These are phyloP conservation scores for Picea sitchensis DNA, from an alignment of 75 land plant species.

Conservation along the genomic window DNA sequence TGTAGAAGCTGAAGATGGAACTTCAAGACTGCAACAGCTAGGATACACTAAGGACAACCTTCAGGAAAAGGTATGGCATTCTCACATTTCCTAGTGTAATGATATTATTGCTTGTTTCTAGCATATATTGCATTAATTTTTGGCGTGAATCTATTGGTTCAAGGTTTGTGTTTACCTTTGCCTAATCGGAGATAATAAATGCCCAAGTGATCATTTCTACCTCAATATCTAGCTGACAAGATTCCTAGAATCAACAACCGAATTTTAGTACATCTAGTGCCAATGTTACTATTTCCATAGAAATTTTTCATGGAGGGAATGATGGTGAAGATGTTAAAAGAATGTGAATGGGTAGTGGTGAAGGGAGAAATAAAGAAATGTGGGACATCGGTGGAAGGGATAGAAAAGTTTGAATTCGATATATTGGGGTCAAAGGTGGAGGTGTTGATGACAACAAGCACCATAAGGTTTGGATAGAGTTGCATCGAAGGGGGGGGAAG, in stretches of 20 bases:
- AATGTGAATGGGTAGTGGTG: constrained; percentile 67
- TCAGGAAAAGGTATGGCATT: too few relatives aligned
- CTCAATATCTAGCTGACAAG: background rate
- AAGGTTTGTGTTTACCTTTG: constrained; percentile 33
- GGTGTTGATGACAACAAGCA: constrained; percentile 12
- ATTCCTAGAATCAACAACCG: background rate
- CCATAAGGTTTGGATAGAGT: background rate
- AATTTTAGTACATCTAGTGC: constrained; percentile 18
- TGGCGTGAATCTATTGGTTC: constrained; percentile 33
- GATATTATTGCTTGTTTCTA: too few relatives aligned
- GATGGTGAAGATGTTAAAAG: constrained; percentile 24
- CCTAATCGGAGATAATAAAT: constrained; percentile 16
- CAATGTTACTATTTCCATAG: background rate
- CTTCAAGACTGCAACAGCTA: too few relatives aligned
- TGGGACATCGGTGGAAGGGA: constrained; percentile 16
- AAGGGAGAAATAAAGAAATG: constrained; percentile 27
- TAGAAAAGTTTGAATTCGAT: constrained; percentile 23
- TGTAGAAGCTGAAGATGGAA: too few relatives aligned
- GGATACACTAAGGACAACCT: too few relatives aligned
- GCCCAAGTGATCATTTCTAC: constrained; percentile 23
- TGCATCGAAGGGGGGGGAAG: constrained; percentile 24
- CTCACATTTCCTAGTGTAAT: too few relatives aligned
- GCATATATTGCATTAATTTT: too few relatives aligned
- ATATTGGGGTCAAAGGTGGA: constrained; percentile 15
- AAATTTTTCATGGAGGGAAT: constrained; percentile 8